Percentiles rank a stretch among this genome's conserved stretches.
Conservation (phyloP, 2,329 filamentous ascomycete genomes). For the Calcarisporium arbuscula region DNA sequence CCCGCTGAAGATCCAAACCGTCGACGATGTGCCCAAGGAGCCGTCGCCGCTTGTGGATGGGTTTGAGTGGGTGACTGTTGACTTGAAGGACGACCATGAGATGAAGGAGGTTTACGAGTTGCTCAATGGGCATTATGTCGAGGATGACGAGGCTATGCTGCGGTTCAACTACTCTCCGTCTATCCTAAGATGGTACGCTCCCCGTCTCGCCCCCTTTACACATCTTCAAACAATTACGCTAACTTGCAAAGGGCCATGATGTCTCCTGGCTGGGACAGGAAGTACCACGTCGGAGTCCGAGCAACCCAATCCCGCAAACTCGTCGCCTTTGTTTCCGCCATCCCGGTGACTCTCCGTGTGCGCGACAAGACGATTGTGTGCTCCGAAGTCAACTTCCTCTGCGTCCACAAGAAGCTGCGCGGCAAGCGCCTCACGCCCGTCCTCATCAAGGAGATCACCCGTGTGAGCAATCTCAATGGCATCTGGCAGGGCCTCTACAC, state of each 20-base stretch:
- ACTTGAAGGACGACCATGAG: slow-evolving; percentile 70
- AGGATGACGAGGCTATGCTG: slow-evolving; percentile 96
- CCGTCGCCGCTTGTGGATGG: slow-evolving; percentile 69
- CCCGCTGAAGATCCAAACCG: slow-evolving; percentile 72
- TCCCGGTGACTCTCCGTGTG: slow-evolving; percentile 77
- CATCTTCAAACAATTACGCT: too few species aligned
- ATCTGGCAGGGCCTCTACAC: slow-evolving; percentile 97
- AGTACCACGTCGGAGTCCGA: slow-evolving; percentile 93
- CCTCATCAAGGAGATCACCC: slow-evolving; percentile 95
- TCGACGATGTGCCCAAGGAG: slow-evolving; percentile 72
- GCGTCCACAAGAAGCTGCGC: slow-evolving; percentile 95
- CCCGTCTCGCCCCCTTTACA: background rate
- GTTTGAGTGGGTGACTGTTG: slow-evolving; percentile 92
- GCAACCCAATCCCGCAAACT: slow-evolving; percentile 77
- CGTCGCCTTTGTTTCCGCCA: slow-evolving; percentile 91
- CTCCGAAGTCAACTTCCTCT: slow-evolving; percentile 96
- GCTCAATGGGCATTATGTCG: slow-evolving; percentile 89
- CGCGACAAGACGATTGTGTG: slow-evolving; percentile 68
- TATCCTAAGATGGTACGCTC: slow-evolving; percentile 76
- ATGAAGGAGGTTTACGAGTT: slow-evolving; percentile 89
- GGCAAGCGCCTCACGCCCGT: slow-evolving; percentile 88
- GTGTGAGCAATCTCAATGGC: slow-evolving; percentile 77
- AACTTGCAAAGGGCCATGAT: slow-evolving; percentile 96
- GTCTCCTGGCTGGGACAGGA: slow-evolving; percentile 85
- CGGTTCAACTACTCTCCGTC: slow-evolving; percentile 90